Base-by-base conservation (phyloP, 2,329 filamentous ascomycete genomes). In the Colletotrichum liriopes region DNA sequence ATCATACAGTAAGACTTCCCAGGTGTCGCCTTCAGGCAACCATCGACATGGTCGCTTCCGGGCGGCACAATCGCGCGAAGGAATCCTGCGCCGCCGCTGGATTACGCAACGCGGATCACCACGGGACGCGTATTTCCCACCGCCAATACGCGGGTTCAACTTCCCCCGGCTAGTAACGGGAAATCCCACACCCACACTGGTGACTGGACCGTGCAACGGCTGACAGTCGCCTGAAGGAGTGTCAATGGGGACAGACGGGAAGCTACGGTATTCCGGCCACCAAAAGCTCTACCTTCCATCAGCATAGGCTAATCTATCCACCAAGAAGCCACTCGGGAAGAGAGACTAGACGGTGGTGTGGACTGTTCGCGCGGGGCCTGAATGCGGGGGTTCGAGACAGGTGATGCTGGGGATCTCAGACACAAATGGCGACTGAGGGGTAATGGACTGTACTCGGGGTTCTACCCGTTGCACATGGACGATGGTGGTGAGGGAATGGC, bases 331-430 rank as follows among this genome's bases (percentile, higher is more conserved):
- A 43, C 23, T 32, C 55, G 20, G n/a, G n/a, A 32, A 39, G 37
- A 55, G 23, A 49, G 5, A 23, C 55, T 29, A 29, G 55, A 37
- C 39, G 39, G 63, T 26, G 32, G 29, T 61, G 45, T 8, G 55
- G 32, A 18, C 47, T 67, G 67, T 61, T 32, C 63, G 56, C 49
- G 18, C 47, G 39, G 29, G 54, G 55, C 60, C 12, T 7, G 23
- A 39, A 56, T 67, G 67, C 63, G 67, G 67, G 63, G 67, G 67
- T 60, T 49, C 55, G 49, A 71, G 67, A 67, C 67, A 71, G 35
- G 67, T 35, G 39, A 39, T 55, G 45, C 66, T 39, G 18, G 32
- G 29, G 32, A 55, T 20, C 26, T 61, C 5, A 26, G 62, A 52
- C 23, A 58, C n/a, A 47, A 29, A 20, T 56, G 32, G 32, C 6